These are phyloP conservation scores for Cryphonectria parasitica DNA, from an alignment of 2,329 filamentous ascomycete genomes.

Conservation along the genomic window DNA sequence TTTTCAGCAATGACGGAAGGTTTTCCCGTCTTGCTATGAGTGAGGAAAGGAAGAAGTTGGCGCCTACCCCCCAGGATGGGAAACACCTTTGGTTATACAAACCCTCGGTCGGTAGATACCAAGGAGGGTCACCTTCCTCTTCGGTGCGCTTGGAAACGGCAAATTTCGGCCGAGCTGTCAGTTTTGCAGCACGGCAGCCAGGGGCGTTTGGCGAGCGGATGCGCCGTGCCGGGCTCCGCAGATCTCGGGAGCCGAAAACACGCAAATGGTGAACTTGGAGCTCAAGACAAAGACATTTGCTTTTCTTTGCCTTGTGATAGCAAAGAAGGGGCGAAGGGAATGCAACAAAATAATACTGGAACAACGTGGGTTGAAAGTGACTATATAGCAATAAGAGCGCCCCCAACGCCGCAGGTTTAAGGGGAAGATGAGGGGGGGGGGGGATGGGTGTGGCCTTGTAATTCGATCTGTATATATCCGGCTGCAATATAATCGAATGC, in stretches of 20 bases:
- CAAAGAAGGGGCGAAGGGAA: neutral
- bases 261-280: neutral
- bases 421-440: neutral
- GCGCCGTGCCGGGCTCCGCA: conserved; percentile 3
- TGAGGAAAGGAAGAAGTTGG: neutral
- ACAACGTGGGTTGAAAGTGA: neutral
- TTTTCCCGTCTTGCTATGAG: neutral
- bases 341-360: neutral
- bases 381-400: neutral
- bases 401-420: too few relatives aligned
- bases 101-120: neutral
- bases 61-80: neutral
- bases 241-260: conserved; percentile 2
- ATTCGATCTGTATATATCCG: conserved; percentile 4
- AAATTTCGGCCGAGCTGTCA: conserved; percentile 5
- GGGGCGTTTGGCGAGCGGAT: neutral
- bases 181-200: neutral
- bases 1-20: neutral
- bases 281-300: neutral
- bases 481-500: neutral
- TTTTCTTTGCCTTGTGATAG: neutral
- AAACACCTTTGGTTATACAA: neutral
- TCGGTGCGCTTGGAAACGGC: neutral
- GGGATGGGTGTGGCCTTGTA: neutral
- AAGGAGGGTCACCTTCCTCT: conserved; percentile 7